These are phyloP conservation scores for Cladobotryum mycophilum DNA, from an alignment of 2,329 filamentous ascomycete genomes.

Conservation along the genomic window DNA sequence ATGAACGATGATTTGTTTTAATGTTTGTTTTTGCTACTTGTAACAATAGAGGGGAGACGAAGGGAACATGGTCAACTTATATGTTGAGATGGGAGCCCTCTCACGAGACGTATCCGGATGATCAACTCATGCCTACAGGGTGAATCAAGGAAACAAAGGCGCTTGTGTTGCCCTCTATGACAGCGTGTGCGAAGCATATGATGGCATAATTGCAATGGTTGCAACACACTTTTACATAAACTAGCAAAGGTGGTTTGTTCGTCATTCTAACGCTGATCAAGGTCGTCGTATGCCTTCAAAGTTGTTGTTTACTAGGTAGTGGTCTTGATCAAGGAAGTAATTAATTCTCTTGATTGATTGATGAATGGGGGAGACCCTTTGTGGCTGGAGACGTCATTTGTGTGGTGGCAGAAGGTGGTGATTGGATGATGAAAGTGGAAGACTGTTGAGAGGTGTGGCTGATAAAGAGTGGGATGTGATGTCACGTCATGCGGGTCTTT, in stretches of 20 bases:
- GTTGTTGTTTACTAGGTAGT: not conserved
- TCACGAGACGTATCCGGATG: not conserved
- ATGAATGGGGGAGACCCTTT: not conserved
- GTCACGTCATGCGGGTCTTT: conserved; percentile 21
- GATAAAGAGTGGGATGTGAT: not conserved
- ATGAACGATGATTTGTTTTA: too few species aligned
- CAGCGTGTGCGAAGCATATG: not conserved
- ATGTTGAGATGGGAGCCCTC: not conserved
- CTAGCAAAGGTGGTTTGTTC: not conserved
- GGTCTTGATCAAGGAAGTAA: not conserved
- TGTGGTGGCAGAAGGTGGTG: conserved; percentile 1
- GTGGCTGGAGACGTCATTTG: conserved; percentile 11
- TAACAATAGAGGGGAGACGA: not conserved
- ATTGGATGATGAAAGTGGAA: not conserved
- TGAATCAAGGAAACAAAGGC: not conserved
- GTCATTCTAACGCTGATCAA: not conserved
- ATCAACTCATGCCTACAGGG: not conserved
- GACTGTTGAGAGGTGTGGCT: conserved; percentile 2
- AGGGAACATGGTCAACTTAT: not conserved
- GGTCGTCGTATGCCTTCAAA: not conserved
- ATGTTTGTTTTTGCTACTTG: conserved; percentile 1
- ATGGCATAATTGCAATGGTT: not conserved
- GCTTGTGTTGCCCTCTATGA: not conserved
- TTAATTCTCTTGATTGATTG: not conserved
- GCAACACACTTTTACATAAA: too few species aligned